Base-by-base conservation (phyloP, 1,284 basidiomycete species). In the Apiotrichum laibachii region DNA sequence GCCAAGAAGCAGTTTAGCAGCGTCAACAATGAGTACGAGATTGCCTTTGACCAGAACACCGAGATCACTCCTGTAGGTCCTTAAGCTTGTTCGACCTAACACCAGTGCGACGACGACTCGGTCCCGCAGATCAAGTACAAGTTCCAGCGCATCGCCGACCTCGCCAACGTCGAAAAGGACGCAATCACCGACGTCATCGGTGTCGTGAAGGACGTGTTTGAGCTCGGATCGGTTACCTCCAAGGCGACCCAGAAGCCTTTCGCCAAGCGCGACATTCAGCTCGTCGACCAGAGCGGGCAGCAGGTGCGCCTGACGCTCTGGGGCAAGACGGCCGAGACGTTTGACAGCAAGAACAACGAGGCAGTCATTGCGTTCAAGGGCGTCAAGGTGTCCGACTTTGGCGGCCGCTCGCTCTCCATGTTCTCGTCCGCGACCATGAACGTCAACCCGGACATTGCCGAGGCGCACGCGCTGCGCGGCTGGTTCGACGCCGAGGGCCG, bases 1-100 rank as follows among this genome's bases (percentile, higher is more conserved):
- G 94, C 95, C 48, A 99, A 98, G 81, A 98, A 95, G 81, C 95
- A 97, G 79, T 99, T 96, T 78, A 90, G 85, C 53, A 92, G 89
- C 72, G 79, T 96, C 50, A 81, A 84, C 66, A 97, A 96, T 75
- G 94, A 99, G 73, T 99, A 99, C 72, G 95, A 99, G 75, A 86
- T 99, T 62, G 83, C 81, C 50, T 84, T 99, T n/a, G 92, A 94
- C 65, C 86, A 84, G 63, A 82, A 84, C 56, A 92, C 92, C 0
- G 88, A 90, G 67, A 82, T 96, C 33, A 87, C 89, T 73, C 74
- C 76, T 39, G 76, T 76, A 49, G 60, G 72, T 68, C 33, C n/a
- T 4, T 9, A 16, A 50, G 3, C 2, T 9, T 12, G 10, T 48
- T 26, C 13, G 10, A 13, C 35, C 58, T 49, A 19, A 53, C 50